Conservation (phyloP, 202 grass and related monocot genomes). For the Panicum hallii region DNA sequence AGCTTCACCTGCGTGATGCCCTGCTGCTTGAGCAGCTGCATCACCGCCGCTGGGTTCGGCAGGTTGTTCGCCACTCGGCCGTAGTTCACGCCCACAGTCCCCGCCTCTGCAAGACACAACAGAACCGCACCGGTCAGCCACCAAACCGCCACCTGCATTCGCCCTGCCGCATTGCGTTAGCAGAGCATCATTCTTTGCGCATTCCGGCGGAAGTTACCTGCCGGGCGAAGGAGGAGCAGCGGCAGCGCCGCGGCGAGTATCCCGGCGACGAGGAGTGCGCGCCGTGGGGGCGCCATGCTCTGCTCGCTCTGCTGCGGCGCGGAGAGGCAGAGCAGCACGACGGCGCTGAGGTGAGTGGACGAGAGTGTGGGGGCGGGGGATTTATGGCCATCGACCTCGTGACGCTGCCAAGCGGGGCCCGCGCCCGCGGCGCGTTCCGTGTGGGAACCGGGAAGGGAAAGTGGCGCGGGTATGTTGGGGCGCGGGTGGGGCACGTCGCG, state of each 20-base stretch:
- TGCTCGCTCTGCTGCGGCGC: conserved; percentile 33
- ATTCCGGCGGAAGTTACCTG: conserved; percentile 27
- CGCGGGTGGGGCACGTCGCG: conserved; percentile 18
- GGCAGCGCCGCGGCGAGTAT: conserved; percentile 43
- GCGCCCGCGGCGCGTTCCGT: conserved; percentile 1
- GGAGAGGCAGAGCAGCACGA: conserved; percentile 30
- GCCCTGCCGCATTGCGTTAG: not conserved
- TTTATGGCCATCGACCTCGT: conserved; percentile 28
- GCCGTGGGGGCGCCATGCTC: conserved; percentile 32
- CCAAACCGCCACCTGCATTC: not conserved
- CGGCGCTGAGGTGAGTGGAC: not conserved
- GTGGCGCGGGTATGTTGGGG: conserved; percentile 32
- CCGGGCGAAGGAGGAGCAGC: conserved; percentile 14
- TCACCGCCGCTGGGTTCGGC: conserved; percentile 58
- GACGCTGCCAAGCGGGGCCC: conserved; percentile 17
- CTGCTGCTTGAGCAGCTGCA: conserved; percentile 77
- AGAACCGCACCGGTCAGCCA: not conserved
- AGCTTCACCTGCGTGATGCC: conserved; percentile 87
- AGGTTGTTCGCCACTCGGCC: conserved; percentile 93
- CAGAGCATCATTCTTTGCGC: not conserved
- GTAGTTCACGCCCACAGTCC: conserved; percentile 83
- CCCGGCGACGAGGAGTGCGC: not conserved
- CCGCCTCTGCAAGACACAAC: conserved; percentile 55
- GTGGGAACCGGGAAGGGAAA: not conserved
- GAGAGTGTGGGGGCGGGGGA: not conserved